phyloP scores from a whole-genome alignment of 73 alveolate species.

The Paramecium octaurelia region DNA sequence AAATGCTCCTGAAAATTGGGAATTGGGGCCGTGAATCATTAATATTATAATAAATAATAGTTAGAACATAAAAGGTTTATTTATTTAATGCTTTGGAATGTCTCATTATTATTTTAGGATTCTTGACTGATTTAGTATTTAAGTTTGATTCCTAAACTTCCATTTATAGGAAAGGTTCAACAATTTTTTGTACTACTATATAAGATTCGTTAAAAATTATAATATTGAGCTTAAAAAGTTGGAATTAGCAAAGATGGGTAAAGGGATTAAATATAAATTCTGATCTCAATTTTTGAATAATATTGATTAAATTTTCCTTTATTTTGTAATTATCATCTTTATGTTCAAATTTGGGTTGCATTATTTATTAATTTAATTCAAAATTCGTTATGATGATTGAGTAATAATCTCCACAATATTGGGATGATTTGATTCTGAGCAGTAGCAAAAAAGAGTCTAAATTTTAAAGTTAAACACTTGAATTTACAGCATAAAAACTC shows the following conservation, averaged over 20 bases:
- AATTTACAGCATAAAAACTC: constrained; percentile 7
- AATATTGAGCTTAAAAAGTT: too few species aligned
- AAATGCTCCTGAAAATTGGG: constrained; percentile 11
- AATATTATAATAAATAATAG: not conserved
- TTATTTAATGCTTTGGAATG: not conserved
- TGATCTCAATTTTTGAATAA: not conserved
- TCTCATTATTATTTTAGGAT: not conserved
- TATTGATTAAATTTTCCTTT: not conserved
- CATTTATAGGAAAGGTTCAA: not conserved
- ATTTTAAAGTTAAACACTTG: not conserved
- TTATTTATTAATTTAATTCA: constrained; percentile 16
- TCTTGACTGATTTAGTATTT: not conserved
- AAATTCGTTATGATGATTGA: constrained; percentile 27
- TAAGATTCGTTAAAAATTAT: too few species aligned
- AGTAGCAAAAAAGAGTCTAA: constrained; percentile 17
- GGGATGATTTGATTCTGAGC: constrained; percentile 10
- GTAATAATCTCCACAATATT: constrained; percentile 32
- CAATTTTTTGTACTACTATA: too few species aligned
- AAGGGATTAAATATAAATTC: not conserved
- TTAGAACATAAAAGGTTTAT: not conserved
- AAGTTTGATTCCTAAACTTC: not conserved
- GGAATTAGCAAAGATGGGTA: not conserved
- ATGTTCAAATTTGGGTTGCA: not conserved
- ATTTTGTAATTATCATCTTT: not conserved
- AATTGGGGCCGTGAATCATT: constrained; percentile 48